Percentiles rank a stretch among this genome's conserved stretches.
phyloP scores from a whole-genome alignment of 2,329 filamentous ascomycete species.

The Anisogramma anomala region DNA sequence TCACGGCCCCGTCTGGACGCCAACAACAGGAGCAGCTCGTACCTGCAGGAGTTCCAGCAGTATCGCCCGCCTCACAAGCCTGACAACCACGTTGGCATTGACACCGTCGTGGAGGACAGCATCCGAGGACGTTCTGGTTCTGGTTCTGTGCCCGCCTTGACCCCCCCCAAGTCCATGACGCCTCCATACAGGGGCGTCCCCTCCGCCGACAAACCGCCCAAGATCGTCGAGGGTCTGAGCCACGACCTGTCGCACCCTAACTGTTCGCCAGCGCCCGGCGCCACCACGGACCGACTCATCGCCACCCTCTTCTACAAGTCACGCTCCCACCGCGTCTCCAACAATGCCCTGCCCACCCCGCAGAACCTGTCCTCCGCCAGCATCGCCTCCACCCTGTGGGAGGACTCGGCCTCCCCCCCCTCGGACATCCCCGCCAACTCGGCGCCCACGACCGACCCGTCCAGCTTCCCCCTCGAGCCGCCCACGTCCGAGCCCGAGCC shows the following conservation, averaged over 20 bases:
- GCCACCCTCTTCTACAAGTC: slow-evolving; percentile 55
- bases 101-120: slow-evolving; percentile 50
- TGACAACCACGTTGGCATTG: slow-evolving; percentile 49
- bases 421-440: slow-evolving; percentile 41
- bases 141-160: slow-evolving; percentile 22
- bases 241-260: slow-evolving; percentile 53
- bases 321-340: slow-evolving; percentile 21
- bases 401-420: slow-evolving; percentile 16
- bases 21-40: slow-evolving; percentile 49
- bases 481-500: slow-evolving; percentile 44
- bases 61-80: slow-evolving; percentile 45
- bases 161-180: slow-evolving; percentile 17
- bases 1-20: slow-evolving; percentile 36
- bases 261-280: slow-evolving; percentile 42
- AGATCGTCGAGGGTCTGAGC: slow-evolving; percentile 49
- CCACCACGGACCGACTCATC: slow-evolving; percentile 39
- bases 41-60: slow-evolving; percentile 51
- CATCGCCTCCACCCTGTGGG: slow-evolving; percentile 19
- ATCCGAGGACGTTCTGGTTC: too few species aligned
- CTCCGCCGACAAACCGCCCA: slow-evolving; percentile 45
- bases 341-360: slow-evolving; percentile 25
- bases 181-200: slow-evolving; percentile 49
- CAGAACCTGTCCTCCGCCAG: slow-evolving; percentile 22
- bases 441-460: slow-evolving; percentile 45
- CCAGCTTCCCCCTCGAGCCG: slow-evolving; percentile 49